These are phyloP conservation scores for Barnettozyma hawaiiensis DNA, from an alignment of 1,139 yeast species.

Conservation along the genomic window DNA sequence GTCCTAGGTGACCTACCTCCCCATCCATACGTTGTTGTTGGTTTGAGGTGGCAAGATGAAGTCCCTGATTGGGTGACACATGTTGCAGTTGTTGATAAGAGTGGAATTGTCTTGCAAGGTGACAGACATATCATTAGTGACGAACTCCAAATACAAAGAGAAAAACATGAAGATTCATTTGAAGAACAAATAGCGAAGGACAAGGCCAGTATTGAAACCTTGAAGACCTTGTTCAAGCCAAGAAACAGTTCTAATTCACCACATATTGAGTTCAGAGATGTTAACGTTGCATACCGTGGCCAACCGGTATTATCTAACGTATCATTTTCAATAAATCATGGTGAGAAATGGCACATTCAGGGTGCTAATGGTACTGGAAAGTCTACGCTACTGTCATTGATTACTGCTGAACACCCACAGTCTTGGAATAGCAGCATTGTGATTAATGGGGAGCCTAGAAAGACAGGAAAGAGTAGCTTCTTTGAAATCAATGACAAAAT, in stretches of 20 bases:
- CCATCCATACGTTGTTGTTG: constrained; percentile 51
- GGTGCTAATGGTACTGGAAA: constrained; percentile 95
- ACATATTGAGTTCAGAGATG: constrained; percentile 54
- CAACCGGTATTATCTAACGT: constrained; percentile 54
- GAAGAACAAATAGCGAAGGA: constrained; percentile 17
- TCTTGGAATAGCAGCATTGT: constrained; percentile 75
- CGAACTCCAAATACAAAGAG: constrained; percentile 28
- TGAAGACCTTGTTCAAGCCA: constrained; percentile 17
- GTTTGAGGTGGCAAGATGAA: constrained; percentile 69
- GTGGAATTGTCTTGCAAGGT: constrained; percentile 51
- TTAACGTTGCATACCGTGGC: constrained; percentile 64
- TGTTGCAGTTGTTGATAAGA: constrained; percentile 52
- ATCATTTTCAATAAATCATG: constrained; percentile 59
- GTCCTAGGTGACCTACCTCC: constrained; percentile 38
- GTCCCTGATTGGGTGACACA: constrained; percentile 78
- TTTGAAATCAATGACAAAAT: constrained; percentile 74
- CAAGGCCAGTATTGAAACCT: constrained; percentile 20
- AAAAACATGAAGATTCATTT: constrained; percentile 22
- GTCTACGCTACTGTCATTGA: constrained; percentile 73
- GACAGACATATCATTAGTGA: constrained; percentile 31
- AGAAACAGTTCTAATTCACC: constrained; percentile 6
- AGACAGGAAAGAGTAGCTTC: constrained; percentile 70
- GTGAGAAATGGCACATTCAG: constrained; percentile 82
- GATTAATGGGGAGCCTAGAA: constrained; percentile 62
- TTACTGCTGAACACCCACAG: constrained; percentile 96